A percentile compares a stretch with the other conserved stretches of the same genome.
Conservation (phyloP, 2,329 filamentous ascomycete genomes). For the Ustilaginoidea virens region DNA sequence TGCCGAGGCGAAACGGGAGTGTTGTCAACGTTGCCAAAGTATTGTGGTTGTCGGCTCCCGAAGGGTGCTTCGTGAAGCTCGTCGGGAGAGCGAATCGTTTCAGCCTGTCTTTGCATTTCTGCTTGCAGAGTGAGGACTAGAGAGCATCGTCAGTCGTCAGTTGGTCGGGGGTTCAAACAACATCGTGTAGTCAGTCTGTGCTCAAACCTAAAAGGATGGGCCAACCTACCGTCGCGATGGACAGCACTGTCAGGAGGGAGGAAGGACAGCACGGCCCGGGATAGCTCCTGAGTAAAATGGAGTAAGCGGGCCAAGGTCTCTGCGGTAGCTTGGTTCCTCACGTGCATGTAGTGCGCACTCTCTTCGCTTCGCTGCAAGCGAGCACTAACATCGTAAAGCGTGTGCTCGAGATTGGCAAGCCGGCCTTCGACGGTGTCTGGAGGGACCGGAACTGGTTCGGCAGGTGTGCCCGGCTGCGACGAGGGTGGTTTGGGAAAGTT, state of each 20-base stretch:
- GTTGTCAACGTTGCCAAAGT: constrained; percentile 53
- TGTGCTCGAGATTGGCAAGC: constrained; percentile 62
- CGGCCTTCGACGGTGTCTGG: constrained; percentile 66
- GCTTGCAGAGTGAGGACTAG: constrained; percentile 39
- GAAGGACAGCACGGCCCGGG: constrained; percentile 56
- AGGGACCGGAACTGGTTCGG: constrained; percentile 56
- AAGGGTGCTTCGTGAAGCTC: constrained; percentile 55
- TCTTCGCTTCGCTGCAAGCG: constrained; percentile 75
- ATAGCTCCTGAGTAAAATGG: constrained; percentile 74
- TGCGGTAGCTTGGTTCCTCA: constrained; percentile 67
- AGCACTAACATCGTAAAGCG: constrained; percentile 62
- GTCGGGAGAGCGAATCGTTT: constrained; percentile 39
- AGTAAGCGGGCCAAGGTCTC: constrained; percentile 59
- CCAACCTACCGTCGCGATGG: constrained; percentile 62
- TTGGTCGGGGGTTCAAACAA: too few species aligned
- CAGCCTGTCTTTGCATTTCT: constrained; percentile 46
- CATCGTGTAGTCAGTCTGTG: too few species aligned
- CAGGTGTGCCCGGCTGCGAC: constrained; percentile 72
- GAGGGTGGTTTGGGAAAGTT: constrained; percentile 58
- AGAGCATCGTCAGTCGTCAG: background rate
- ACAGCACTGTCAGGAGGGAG: constrained; percentile 62
- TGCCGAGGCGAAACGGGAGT: constrained; percentile 79
- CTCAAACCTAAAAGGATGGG: constrained; percentile 8
- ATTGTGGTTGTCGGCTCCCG: constrained; percentile 50
- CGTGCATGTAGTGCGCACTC: constrained; percentile 58